These are phyloP conservation scores for Cochlearia excelsa DNA, from an alignment of 345 rosid species.

Conservation along the genomic window DNA sequence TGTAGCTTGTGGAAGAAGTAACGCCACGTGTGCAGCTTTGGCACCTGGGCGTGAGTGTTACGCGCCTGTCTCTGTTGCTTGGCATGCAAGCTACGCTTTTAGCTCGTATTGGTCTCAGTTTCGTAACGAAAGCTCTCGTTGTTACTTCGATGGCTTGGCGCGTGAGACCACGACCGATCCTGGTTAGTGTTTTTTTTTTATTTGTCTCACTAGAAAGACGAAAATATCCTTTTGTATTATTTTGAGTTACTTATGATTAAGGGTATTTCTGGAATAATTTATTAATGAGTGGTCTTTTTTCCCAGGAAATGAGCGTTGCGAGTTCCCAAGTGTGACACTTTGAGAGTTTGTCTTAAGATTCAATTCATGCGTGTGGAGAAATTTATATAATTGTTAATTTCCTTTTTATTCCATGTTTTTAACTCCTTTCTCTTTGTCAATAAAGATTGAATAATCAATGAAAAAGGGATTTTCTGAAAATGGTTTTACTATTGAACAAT, in stretches of 20 bases:
- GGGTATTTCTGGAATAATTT: not conserved
- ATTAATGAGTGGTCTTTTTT: not conserved
- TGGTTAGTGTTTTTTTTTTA: slow-evolving; percentile 43
- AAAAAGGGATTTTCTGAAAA: no score
- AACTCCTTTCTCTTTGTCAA: no score
- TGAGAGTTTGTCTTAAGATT: not conserved
- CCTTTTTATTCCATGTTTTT: not conserved
- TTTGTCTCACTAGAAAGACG: slow-evolving; percentile 8
- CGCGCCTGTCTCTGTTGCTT: slow-evolving; percentile 45
- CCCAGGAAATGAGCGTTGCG: slow-evolving; percentile 34
- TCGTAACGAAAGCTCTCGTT: slow-evolving; percentile 50
- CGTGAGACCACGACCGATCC: slow-evolving; percentile 58
- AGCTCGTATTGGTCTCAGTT: slow-evolving; percentile 71
- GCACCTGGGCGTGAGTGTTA: slow-evolving; percentile 56
- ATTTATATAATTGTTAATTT: not conserved
- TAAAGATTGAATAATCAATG: no score
- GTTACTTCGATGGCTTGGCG: slow-evolving; percentile 74
- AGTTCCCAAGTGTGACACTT: slow-evolving; percentile 36
- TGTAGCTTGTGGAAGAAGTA: slow-evolving; percentile 48
- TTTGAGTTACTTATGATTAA: not conserved
- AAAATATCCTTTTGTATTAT: not conserved
- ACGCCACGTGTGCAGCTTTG: slow-evolving; percentile 52
- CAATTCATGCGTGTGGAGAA: no score
- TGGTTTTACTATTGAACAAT: no score
- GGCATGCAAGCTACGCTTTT: slow-evolving; percentile 77